Percentiles rank a stretch among this genome's conserved stretches.
Conservation (phyloP, 2,329 filamentous ascomycete species). For the Neophaeococcomyces mojaviensis region DNA sequence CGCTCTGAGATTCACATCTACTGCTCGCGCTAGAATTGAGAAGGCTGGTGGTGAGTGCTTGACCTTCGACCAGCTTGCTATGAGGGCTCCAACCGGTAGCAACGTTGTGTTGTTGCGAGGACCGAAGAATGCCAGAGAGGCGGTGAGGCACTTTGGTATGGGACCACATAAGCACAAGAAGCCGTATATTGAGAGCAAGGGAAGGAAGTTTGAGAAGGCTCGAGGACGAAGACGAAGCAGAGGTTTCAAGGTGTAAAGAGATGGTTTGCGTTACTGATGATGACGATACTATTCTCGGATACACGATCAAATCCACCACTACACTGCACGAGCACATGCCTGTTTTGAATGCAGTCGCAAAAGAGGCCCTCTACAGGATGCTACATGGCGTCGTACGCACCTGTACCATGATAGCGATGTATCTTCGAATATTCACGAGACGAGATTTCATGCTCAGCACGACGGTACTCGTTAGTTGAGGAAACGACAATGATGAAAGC, state of each 20-base stretch:
- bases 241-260: constrained; percentile 98
- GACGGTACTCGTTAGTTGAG: not conserved
- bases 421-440: not conserved
- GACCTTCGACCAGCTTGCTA: constrained; percentile 94
- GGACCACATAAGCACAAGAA: constrained; percentile 99
- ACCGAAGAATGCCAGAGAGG: constrained; percentile 96
- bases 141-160: constrained; percentile 98
- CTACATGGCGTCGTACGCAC: not conserved
- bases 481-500: not conserved
- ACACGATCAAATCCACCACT: not conserved
- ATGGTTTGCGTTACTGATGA: constrained; percentile 3
- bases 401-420: not conserved
- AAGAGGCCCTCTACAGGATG: not conserved
- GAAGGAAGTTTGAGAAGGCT: constrained; percentile 98
- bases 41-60: constrained; percentile 91
- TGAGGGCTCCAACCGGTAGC: constrained; percentile 87
- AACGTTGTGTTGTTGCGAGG: constrained; percentile 97
- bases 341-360: not conserved
- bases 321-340: not conserved
- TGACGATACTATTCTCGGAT: constrained; percentile 1
- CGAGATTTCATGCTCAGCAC: not conserved
- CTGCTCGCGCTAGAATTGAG: constrained; percentile 84
- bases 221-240: constrained; percentile 97
- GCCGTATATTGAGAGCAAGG: constrained; percentile 96
- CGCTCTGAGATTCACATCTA: constrained; percentile 92